These are phyloP conservation scores for Phytophthora constricta DNA, from an alignment of 352 stramenopile species.

Conservation along the genomic window DNA sequence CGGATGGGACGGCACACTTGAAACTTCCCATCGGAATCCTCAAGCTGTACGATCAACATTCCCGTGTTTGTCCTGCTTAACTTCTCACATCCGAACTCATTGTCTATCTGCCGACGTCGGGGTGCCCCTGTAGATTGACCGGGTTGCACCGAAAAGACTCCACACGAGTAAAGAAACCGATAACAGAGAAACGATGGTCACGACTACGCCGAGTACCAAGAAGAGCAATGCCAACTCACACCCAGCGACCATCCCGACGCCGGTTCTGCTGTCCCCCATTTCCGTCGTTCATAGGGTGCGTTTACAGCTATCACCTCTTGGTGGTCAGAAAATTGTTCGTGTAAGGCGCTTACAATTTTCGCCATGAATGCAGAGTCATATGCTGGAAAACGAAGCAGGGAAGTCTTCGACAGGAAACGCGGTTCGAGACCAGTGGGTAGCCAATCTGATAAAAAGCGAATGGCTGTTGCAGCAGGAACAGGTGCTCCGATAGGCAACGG, in stretches of 20 bases:
- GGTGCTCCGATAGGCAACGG: conserved; percentile 32
- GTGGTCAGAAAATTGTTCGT: conserved; percentile 2
- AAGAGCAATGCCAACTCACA: conserved; percentile 34
- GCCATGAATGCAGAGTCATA: conserved; percentile 27
- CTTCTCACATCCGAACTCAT: conserved; percentile 45
- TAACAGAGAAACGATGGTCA: conserved; percentile 34
- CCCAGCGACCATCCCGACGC: conserved; percentile 18
- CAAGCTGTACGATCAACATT: conserved; percentile 14
- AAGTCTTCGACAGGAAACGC: conserved; percentile 50
- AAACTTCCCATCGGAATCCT: conserved; percentile 46
- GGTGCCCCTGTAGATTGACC: conserved; percentile 1
- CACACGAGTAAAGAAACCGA: conserved; percentile 16
- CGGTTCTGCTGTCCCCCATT: conserved; percentile 59
- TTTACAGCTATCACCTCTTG: conserved; percentile 4
- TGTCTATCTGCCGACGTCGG: conserved; percentile 27
- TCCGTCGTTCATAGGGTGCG: conserved; percentile 57
- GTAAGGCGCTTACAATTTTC: conserved; percentile 18
- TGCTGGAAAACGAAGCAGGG: conserved; percentile 31
- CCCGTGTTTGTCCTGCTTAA: not conserved
- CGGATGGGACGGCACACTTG: conserved; percentile 32
- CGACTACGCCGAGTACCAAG: conserved; percentile 38
- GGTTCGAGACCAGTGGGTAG: conserved; percentile 85
- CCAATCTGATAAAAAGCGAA: conserved; percentile 82
- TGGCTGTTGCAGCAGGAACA: conserved; percentile 40
- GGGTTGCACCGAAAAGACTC: conserved; percentile 22